Evolutionary conservation across 257 asterid species (phyloP).

Genomic region (Datura wrightii): DNA sequence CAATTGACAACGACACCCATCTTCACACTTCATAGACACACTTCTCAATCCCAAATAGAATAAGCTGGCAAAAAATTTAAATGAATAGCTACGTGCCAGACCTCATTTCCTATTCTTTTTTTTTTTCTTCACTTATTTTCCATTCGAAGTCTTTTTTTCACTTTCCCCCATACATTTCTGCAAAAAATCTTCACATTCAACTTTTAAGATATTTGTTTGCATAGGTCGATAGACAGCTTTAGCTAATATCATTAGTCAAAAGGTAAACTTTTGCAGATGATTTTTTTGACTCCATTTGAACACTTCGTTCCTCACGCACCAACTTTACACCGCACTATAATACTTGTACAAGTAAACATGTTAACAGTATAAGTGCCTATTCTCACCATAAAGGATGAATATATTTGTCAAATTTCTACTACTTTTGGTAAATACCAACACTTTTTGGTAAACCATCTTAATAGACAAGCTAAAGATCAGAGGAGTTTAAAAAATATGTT

Average conservation of each 20-base stretch:
- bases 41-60: neutral
- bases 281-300: neutral
- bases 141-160: neutral
- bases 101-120: neutral
- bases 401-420: neutral
- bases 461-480: neutral
- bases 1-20: neutral
- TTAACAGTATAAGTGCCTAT: neutral
- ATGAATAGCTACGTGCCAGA: neutral
- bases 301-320: neutral
- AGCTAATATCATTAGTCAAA: neutral
- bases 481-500: neutral
- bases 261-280: neutral
- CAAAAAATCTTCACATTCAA: neutral
- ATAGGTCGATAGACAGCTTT: neutral
- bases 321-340: neutral
- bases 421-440: neutral
- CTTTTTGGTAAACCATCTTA: slow-evolving; percentile 26
- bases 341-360: neutral
- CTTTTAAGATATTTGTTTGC: neutral
- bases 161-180: neutral
- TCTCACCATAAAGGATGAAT: neutral
- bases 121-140: neutral
- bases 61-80: no score
- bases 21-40: neutral